Evolutionary conservation across 2,329 filamentous ascomycete species (phyloP), one percentile per base, ranked within the genome.

Genomic region (Trichoderma endophyticum): DNA sequence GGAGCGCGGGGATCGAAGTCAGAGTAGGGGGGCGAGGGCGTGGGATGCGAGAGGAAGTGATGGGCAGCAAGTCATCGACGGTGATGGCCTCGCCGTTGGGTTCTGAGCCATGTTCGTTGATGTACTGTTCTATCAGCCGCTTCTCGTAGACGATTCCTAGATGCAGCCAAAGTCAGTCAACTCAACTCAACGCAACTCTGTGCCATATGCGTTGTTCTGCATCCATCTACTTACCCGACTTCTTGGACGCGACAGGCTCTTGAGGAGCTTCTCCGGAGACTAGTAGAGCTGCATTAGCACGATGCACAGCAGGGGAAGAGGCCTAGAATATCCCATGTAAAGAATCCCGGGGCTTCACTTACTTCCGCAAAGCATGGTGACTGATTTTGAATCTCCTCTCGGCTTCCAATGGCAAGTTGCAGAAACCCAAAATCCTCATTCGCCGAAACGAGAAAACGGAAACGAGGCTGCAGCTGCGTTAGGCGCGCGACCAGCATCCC

Each of bases 231-330:
- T 78, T 86, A 94, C 93, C 95, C 80, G 94, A 97, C 85, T 98
- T 97, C 83, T 93, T 92, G 80, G 96, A 99, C 79, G 94, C 93
- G 76, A 98, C 95, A 71, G 96, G 95, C 84, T 94, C 92, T 85
- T 97, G 93, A 75, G 96, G 95, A 84, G 94, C 91, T 88, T 98
- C 95, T 84, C 96, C 96, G 74, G 96, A 99, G 83, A 99, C 95
- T 97, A 79, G 73, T 97, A 79, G 73, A 57, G 62, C 32, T 43
- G 30, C 12, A 73, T 76, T 73, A 74, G 77, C 75, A 61, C 74
- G 66, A 18, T 60, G 34, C 32, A 43, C 7, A 51, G 8, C 24
- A n/a, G 6, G 8, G 14, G 8, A 26, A 26, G 15, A 12, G 28
- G 14, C 26, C 32, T 21, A 26, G 4, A 15, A 21, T 32, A 1